Evolutionary conservation across 257 asterid genomes (phyloP).

Genomic region (Penstemon eatonii): DNA sequence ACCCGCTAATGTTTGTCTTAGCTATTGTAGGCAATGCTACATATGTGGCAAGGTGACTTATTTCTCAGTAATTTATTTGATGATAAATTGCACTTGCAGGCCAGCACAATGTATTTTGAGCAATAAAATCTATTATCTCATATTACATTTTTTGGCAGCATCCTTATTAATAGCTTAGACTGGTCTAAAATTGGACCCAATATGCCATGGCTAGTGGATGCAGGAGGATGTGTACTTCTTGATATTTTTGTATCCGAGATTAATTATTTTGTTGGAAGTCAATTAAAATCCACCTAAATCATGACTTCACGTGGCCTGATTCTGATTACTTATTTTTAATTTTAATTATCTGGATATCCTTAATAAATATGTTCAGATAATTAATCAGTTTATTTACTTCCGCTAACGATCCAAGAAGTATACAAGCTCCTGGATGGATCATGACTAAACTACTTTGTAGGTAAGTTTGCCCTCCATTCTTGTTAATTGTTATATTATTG

Average conservation of each 20-base stretch:
- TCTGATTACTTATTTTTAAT: not conserved
- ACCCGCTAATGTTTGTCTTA: conserved; percentile 73
- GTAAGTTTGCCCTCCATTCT: too few species aligned
- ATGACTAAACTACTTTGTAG: too few species aligned
- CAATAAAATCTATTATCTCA: too few species aligned
- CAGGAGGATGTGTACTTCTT: conserved; percentile 67
- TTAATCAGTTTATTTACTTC: conserved; percentile 50
- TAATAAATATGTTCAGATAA: conserved; percentile 47
- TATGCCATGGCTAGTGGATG: conserved; percentile 78
- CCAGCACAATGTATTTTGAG: too few species aligned
- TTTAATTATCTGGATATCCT: conserved; percentile 29
- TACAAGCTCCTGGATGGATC: too few species aligned
- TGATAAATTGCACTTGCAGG: too few species aligned
- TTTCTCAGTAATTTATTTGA: not conserved
- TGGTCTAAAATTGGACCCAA: conserved; percentile 63
- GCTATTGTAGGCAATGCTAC: conserved; percentile 71
- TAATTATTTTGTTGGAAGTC: not conserved
- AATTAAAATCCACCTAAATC: not conserved
- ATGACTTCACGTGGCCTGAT: conserved; percentile 5
- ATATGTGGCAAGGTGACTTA: conserved; percentile 68
- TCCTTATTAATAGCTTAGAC: conserved; percentile 57
- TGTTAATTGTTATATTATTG: too few species aligned
- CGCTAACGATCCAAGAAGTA: conserved; percentile 31
- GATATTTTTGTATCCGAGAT: conserved; percentile 61
- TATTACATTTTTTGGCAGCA: conserved; percentile 39